Evolutionary conservation across 768 basidiomycete species (phyloP), one percentile per base, ranked within the genome.

Genomic region (Xanthoconium stramineum): DNA sequence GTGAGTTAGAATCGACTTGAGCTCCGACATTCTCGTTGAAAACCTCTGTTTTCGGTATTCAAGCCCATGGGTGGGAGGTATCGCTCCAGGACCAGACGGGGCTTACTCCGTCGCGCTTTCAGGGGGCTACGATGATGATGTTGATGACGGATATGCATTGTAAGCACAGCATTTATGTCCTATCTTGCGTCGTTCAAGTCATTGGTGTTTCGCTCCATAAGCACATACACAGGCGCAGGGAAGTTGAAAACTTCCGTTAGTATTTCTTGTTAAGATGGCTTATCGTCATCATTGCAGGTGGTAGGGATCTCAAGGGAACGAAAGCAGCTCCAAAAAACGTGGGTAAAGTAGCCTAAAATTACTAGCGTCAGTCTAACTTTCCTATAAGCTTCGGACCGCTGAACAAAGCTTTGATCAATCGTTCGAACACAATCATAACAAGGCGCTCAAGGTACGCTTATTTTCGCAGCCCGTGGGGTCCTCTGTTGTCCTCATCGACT

Each of bases 91-190:
- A 3, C 73, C 73, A 0, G 58, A 85, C 6, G 94, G 94, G 3
- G 89, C 91, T 3, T 90, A 88, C 61, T 93, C 90, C 42, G 81
- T 97, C 14, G 93, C 89, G 3, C 80, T 96, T 4, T 93, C 90
- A 39, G 94, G 94, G 12, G 94, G 91, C 2, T 94, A 94, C 55
- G 87, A 89, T 33, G 91, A 93, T 52, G 91, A 93, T 61, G 80
- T 93, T 17, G 91, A 94, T 59, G 68, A 84, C 15, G 91, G 91
- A 52, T 86, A 91, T 58, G 88, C 80, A 13, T 93, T 93, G 90
- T 91, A 65, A 72, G 89, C 83, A 32, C 9, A 29, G 24, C 47
- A 5, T 10, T 39, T 44, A 9, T 33, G 28, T 14, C 15, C 19
- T 53, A 46, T 28, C 44, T 3, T 17, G 28, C 6, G 28, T 29